Percentiles rank a stretch among this genome's conserved stretches.
Conservation (phyloP, 768 basidiomycete genomes). For the Calvatia gigantea region DNA sequence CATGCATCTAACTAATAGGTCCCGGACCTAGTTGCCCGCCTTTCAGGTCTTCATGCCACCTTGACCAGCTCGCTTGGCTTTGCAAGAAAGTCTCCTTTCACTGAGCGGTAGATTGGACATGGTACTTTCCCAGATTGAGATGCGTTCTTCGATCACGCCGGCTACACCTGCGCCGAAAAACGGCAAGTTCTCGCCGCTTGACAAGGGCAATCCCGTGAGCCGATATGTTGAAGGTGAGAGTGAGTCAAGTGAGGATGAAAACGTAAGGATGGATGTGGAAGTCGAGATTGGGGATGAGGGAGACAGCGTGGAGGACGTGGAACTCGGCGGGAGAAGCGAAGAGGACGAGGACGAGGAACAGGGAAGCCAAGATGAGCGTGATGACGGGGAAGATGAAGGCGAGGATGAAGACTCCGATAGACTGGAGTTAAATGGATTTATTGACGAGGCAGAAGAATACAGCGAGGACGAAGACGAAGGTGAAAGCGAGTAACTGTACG, state of each 20-base stretch:
- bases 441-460: slow-evolving; percentile 59
- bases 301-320: slow-evolving; percentile 77
- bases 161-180: slow-evolving; percentile 45
- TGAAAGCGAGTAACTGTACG: slow-evolving; percentile 42
- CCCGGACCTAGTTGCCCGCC: slow-evolving; percentile 85
- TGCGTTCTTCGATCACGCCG: slow-evolving; percentile 73
- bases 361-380: slow-evolving; percentile 12
- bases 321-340: slow-evolving; percentile 62
- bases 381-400: slow-evolving; percentile 40
- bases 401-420: slow-evolving; percentile 36
- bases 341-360: slow-evolving; percentile 45
- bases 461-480: slow-evolving; percentile 47
- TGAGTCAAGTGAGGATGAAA: slow-evolving; percentile 50
- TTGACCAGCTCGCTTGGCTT: slow-evolving; percentile 72
- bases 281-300: slow-evolving; percentile 65
- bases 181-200: slow-evolving; percentile 27
- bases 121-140: slow-evolving; percentile 90
- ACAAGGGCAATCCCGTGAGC: slow-evolving; percentile 34
- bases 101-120: slow-evolving; percentile 90
- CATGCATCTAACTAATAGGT: slow-evolving; percentile 47
- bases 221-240: slow-evolving; percentile 83
- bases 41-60: slow-evolving; percentile 81
- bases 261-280: slow-evolving; percentile 55
- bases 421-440: slow-evolving; percentile 42
- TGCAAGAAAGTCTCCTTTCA: slow-evolving; percentile 82